These are phyloP conservation scores for Candida ulmi DNA, from an alignment of 805 yeast species.

Conservation along the genomic window DNA sequence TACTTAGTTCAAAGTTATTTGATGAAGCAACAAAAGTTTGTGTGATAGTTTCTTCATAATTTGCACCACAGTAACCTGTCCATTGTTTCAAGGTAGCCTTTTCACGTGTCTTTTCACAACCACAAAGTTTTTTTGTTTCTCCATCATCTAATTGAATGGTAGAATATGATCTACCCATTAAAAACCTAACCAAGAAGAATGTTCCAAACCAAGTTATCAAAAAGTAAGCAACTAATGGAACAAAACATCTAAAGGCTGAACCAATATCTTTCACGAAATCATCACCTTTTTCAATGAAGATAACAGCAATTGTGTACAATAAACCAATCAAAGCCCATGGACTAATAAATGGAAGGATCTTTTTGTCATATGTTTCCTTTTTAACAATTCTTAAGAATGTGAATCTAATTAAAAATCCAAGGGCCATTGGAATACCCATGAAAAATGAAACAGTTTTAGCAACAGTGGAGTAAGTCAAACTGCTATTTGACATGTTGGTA, in stretches of 20 bases:
- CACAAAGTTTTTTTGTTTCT: slow-evolving; percentile 24
- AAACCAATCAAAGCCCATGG: slow-evolving; percentile 50
- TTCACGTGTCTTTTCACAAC: slow-evolving; percentile 29
- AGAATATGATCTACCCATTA: not conserved
- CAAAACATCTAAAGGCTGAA: slow-evolving; percentile 42
- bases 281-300: slow-evolving; percentile 46
- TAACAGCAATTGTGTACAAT: slow-evolving; percentile 44
- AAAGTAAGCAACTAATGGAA: slow-evolving; percentile 45
- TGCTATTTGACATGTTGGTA: slow-evolving; percentile 8
- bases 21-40: slow-evolving; percentile 55
- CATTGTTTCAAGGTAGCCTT: slow-evolving; percentile 1
- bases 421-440: slow-evolving; percentile 46
- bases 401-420: slow-evolving; percentile 40
- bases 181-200: slow-evolving; percentile 28
- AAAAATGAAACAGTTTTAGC: slow-evolving; percentile 47
- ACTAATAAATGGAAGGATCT: slow-evolving; percentile 34
- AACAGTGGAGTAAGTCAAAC: slow-evolving; percentile 31
- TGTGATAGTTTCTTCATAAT: slow-evolving; percentile 37
- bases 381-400: slow-evolving; percentile 24
- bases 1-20: slow-evolving; percentile 51
- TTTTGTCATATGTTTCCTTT: slow-evolving; percentile 26
- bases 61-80: slow-evolving; percentile 29
- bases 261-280: slow-evolving; percentile 42
- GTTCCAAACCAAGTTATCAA: slow-evolving; percentile 42
- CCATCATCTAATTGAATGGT: not conserved